A percentile compares a stretch with the other conserved stretches of the same genome.
Conservation (phyloP, 768 basidiomycete species). For the Epithele typhae region DNA sequence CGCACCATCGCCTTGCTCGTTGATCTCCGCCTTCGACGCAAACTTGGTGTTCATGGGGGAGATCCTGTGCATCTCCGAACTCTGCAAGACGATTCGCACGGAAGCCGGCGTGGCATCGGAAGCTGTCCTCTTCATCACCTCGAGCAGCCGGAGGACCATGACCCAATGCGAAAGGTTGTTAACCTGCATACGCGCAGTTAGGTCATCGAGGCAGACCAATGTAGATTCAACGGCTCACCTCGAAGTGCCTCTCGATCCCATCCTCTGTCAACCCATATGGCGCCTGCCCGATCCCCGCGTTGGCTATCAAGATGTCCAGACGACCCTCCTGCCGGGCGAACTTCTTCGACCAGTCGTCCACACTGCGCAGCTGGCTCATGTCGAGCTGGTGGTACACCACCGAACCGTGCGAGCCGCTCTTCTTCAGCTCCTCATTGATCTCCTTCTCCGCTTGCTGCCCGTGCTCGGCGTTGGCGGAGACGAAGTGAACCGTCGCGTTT, state of each 20-base stretch:
- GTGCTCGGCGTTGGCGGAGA: slow-evolving; percentile 25
- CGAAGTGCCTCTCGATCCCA: slow-evolving; percentile 25
- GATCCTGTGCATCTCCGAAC: slow-evolving; percentile 24
- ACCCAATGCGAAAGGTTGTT: slow-evolving; percentile 26
- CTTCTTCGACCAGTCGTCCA: slow-evolving; percentile 20
- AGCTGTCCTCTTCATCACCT: slow-evolving; percentile 25
- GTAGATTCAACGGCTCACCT: slow-evolving; percentile 11
- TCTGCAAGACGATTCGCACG: slow-evolving; percentile 27
- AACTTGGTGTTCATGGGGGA: slow-evolving; percentile 19
- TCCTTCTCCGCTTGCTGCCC: slow-evolving; percentile 23
- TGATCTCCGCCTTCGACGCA: slow-evolving; percentile 24
- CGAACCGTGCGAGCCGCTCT: slow-evolving; percentile 18
- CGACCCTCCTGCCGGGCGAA: slow-evolving; percentile 18
- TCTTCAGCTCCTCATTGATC: slow-evolving; percentile 22
- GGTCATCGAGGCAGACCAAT: no score
- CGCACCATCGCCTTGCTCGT: slow-evolving; percentile 19
- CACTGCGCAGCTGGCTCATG: slow-evolving; percentile 19
- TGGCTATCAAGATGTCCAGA: slow-evolving; percentile 26
- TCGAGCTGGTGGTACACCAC: slow-evolving; percentile 22
- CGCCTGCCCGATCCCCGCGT: slow-evolving; percentile 26
- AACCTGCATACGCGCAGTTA: slow-evolving; percentile 12
- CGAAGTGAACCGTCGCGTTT: slow-evolving; percentile 25
- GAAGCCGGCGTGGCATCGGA: slow-evolving; percentile 16
- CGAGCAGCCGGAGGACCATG: slow-evolving; percentile 23
- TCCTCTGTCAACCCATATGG: slow-evolving; percentile 23